Percentiles rank a stretch among this genome's conserved stretches.
Evolutionary conservation across 257 asterid species (phyloP).

Genomic region (Misopates orontium): DNA sequence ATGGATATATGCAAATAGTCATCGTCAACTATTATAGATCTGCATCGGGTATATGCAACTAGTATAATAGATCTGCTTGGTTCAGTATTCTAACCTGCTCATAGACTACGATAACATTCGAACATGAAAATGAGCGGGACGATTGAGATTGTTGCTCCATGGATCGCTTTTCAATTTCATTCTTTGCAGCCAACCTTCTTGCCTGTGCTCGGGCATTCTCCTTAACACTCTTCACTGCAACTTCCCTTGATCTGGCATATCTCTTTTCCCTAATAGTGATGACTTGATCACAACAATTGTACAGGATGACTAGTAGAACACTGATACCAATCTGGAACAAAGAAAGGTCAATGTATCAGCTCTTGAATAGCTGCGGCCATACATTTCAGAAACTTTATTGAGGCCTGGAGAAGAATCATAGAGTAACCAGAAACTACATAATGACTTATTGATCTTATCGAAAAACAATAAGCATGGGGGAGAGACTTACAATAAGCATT

Average conservation of each 20-base stretch:
- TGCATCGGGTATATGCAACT: neutral
- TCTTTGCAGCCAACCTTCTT: constrained; percentile 67
- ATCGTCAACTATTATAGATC: no score
- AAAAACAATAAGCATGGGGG: neutral
- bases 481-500: constrained; percentile 71
- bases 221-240: constrained; percentile 69
- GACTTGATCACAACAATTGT: constrained; percentile 71
- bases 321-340: constrained; percentile 58
- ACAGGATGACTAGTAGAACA: constrained; percentile 53
- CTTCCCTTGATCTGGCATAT: constrained; percentile 78
- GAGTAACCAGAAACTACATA: no score
- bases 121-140: constrained; percentile 56
- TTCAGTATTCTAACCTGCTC: constrained; percentile 36
- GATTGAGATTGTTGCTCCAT: constrained; percentile 48
- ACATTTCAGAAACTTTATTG: no score
- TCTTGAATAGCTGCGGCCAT: neutral
- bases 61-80: constrained; percentile 6
- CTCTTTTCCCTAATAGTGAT: constrained; percentile 56
- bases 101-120: neutral
- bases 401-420: neutral
- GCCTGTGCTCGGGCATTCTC: constrained; percentile 69
- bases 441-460: no score
- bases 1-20: neutral
- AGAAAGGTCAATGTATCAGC: constrained; percentile 1
- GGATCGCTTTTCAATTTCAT: constrained; percentile 57